Base-by-base conservation (phyloP, 2,329 filamentous ascomycete genomes). In the Aspergillus ochraceoroseus region DNA sequence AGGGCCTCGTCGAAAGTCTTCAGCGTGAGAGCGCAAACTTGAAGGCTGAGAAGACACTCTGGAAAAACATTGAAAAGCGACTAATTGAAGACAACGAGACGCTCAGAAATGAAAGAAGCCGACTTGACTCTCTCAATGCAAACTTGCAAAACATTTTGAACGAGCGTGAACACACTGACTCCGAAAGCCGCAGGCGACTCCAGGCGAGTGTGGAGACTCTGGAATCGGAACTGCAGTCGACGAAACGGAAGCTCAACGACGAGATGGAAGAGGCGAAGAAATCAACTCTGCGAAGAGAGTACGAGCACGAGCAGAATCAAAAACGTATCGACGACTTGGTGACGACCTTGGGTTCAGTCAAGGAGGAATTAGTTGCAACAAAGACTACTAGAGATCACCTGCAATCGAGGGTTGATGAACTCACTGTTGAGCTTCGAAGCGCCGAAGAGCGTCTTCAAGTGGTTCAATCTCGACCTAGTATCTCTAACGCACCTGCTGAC, bases 261-360 rank as follows among this genome's bases (percentile, higher is more conserved):
- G 89, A 95, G 58, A 66, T 81, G 0, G 88, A 95, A 46, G 89
- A 94, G 49, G 79, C 75, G 51, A 94, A 89, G 72, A 90, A 94
- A 62, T 70, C 85, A 22, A 75, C 85, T 44, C 72, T 92, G 35
- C 81, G 90, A 42, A 88, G 94, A 56, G 90, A 96, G 57, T 95
- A 86, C 48, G 92, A 98, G 46, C 79, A 83, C 28, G 83, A 87
- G 51, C 87, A 96, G 61, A 82, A 78, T 35, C 87, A 95, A 62
- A 92, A 88, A 64, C 81, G 89, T 36, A 92, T 96, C 46, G 90
- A 98, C 52, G 90, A 96, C 56, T 77, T 98, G 31, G 83, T 90
- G 48, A 74, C 82, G 20, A 90, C 80, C 54, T 72, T 95, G 27
- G 76, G 86, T 52, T 80, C 87, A 46, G 80, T 83, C 35, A 86